Evolutionary conservation across 2,329 filamentous ascomycete species (phyloP), one percentile per base, ranked within the genome.

Genomic region (Fulvia fulva): DNA sequence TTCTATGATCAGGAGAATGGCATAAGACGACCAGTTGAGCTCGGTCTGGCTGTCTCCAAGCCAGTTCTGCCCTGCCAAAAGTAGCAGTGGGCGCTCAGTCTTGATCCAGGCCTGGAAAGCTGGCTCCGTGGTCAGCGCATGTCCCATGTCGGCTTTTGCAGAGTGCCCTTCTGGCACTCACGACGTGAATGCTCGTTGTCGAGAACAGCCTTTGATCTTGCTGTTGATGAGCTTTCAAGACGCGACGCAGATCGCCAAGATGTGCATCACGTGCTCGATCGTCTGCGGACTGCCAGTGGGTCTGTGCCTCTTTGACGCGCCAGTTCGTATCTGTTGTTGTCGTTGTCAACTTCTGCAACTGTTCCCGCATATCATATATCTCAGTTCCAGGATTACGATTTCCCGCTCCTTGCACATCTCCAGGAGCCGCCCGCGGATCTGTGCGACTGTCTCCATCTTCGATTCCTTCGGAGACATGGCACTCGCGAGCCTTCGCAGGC

Each of bases 391-490:
- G 47, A 56, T 51, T 3, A 59, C 19, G 5, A 49, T 37, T 3
- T 60, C 58, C 26, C 19, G 41, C 23, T 53, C 55, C 22, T 54
- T 22, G 14, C 55, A 37, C 12, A 60, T 37, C 41, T 57, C 34
- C 8, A n/a, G 14, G 7, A 59, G 37, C n/a, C 37, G 14, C 28
- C 25, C 45, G 8, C 57, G 57, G 9, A 58, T 53, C 14, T 46
- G 19, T 3, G 25, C 16, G 14, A 60, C 12, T 11, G 54, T 52
- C 21, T 54, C 34, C 22, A 46, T 54, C 19, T 53, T 58, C 21
- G 44, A 3, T 32, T 57, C 21, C 9, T 43, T 32, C 4, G 55
- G 30, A n/a, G 14, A 23, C 16, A 59, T 8, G 26, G 55, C 28
- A 12, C 28, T 41, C 7, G 49, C 55, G 26, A 52, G 50, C 23